Conservation (phyloP, 306 rosid species). For the Lathyrus tuberosus region DNA sequence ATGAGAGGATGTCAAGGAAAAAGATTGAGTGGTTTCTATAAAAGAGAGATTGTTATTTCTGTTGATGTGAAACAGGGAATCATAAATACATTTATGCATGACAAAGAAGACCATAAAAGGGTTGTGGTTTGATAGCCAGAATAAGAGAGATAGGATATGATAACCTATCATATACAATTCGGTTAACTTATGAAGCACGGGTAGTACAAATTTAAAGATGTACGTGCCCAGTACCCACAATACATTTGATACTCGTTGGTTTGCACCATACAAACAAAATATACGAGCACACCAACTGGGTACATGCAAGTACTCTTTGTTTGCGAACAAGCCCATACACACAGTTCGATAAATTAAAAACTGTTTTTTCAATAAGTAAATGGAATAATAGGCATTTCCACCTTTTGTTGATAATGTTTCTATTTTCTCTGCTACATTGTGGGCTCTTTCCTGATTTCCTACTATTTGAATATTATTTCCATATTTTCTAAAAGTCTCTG, state of each 20-base stretch:
- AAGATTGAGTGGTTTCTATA: neutral
- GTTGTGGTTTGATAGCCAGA: too few species aligned
- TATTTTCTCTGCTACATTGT: neutral
- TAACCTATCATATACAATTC: neutral
- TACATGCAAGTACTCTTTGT: neutral
- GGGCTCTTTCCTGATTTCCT: neutral
- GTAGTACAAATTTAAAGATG: neutral
- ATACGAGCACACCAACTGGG: neutral
- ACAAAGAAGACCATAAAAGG: constrained; percentile 1
- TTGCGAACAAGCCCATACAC: neutral
- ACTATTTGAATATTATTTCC: neutral
- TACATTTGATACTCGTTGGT: neutral
- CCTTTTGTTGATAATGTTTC: neutral
- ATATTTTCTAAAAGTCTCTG: neutral
- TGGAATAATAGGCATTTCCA: neutral
- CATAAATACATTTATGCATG: neutral
- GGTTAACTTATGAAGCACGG: neutral
- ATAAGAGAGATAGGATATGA: neutral
- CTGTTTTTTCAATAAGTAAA: neutral
- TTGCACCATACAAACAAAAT: neutral
- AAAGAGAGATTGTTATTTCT: constrained; percentile 2
- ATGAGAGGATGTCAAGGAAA: neutral
- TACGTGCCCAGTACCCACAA: neutral
- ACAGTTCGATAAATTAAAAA: neutral
- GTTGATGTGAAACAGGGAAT: neutral